Percentiles rank a stretch among this genome's conserved stretches.
phyloP scores from a whole-genome alignment of 768 basidiomycete species.

The Agrocybe pediades region DNA sequence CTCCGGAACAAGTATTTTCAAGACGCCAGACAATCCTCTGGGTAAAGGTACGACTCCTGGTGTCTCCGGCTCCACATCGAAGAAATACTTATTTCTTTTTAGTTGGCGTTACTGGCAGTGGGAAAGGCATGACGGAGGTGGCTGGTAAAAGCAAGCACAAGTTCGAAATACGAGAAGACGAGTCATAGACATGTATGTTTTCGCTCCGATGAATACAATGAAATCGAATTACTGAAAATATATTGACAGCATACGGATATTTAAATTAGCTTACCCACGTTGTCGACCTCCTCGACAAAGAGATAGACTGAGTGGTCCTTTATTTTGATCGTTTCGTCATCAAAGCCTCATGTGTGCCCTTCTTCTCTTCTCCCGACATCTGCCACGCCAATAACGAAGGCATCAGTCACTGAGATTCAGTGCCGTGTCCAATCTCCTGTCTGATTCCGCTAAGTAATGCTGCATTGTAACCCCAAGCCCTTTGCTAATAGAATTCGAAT shows the following conservation, averaged over 20 bases:
- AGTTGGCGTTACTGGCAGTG: constrained; percentile 93
- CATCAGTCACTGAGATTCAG: not conserved
- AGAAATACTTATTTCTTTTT: constrained; percentile 13
- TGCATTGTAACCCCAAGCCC: constrained; percentile 10
- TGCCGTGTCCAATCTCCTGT: not conserved
- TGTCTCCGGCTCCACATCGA: constrained; percentile 8
- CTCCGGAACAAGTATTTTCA: constrained; percentile 89
- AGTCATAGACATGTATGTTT: constrained; percentile 26
- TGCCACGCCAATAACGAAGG: constrained; percentile 5
- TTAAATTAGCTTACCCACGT: constrained; percentile 2
- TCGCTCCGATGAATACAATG: not conserved
- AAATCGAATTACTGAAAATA: not conserved
- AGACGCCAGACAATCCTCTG: constrained; percentile 89
- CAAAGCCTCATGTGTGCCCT: constrained; percentile 14
- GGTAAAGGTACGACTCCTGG: constrained; percentile 66
- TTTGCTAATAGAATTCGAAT: not conserved
- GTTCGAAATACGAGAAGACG: constrained; percentile 52
- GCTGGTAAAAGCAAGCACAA: constrained; percentile 74
- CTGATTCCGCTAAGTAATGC: constrained; percentile 25
- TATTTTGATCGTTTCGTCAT: constrained; percentile 12
- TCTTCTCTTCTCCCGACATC: constrained; percentile 16
- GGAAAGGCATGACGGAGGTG: constrained; percentile 85
- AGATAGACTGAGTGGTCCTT: constrained; percentile 22
- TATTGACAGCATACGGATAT: constrained; percentile 19
- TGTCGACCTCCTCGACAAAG: constrained; percentile 5